These are phyloP conservation scores for Ceriops decandra DNA, from an alignment of 345 rosid genomes.

Conservation along the genomic window DNA sequence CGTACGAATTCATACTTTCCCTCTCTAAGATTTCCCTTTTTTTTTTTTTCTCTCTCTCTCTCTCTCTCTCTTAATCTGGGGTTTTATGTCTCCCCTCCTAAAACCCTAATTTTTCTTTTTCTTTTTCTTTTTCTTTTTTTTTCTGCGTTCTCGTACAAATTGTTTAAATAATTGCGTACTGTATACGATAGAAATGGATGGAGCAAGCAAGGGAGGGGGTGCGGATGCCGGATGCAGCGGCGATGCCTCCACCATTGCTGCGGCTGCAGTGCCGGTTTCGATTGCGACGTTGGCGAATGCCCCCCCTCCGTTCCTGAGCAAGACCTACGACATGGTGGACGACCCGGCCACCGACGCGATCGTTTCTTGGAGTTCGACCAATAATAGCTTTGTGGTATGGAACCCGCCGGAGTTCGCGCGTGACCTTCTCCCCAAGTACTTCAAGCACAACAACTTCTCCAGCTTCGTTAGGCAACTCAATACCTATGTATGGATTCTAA, in stretches of 20 bases:
- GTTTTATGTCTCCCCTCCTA: constrained; percentile 6
- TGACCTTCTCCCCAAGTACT: constrained; percentile 70
- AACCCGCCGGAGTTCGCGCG: constrained; percentile 83
- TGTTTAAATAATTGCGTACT: background rate
- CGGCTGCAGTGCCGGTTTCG: constrained; percentile 37
- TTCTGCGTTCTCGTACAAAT: background rate
- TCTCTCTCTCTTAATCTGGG: constrained; percentile 9
- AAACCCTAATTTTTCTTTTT: constrained; percentile 3
- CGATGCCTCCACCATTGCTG: constrained; percentile 24
- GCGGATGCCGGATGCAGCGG: constrained; percentile 12
- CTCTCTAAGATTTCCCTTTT: background rate
- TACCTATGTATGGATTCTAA: constrained; percentile 57
- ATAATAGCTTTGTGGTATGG: constrained; percentile 87
- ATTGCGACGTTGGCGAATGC: constrained; percentile 31
- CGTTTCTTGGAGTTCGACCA: constrained; percentile 76
- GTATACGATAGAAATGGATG: constrained; percentile 7
- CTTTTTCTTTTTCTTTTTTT: too few relatives aligned
- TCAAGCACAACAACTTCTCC: constrained; percentile 91
- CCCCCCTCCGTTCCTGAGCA: constrained; percentile 85
- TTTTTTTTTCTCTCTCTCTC: background rate
- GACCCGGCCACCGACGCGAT: constrained; percentile 69
- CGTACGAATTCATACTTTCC: constrained; percentile 1
- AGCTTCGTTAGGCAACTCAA: constrained; percentile 90
- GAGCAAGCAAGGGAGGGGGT: background rate
- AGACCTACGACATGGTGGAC: constrained; percentile 92